Evolutionary conservation across 225 moss, liverwort and hornwort species (phyloP), one percentile per base, ranked within the genome.

Genomic region (Straminergon stramineum): DNA sequence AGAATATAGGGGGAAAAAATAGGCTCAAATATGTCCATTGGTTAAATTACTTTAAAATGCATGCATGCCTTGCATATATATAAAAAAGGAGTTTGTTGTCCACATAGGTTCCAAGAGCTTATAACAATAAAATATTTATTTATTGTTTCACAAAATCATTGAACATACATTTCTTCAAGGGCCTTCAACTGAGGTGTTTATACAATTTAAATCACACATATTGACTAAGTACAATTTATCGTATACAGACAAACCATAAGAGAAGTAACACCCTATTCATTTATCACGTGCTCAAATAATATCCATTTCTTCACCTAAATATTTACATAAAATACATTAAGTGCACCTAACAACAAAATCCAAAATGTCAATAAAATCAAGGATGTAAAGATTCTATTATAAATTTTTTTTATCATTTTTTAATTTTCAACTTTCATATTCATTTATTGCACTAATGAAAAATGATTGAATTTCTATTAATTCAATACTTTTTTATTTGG

Each of bases 1-100:
- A n/a, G 0, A 75, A 32, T 7, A 12, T 51, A 17, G 7, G 6
- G 2, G 6, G 31, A 5, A 1, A 18, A 10, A 31, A 75, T 11
- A 48, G 11, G 2, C 19, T 31, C 19, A 48, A 45, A 43, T 48
- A 74, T 17, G 6, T 45, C 10, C 1, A 0, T 0, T 30, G 4
- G 7, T 75, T 32, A 7, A 75, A 51, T 75, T 75, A 76, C 5
- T 76, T 21, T 4, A 76, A 45, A 32, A 52, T 52, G 13, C 32
- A 20, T 0, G 52, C 20, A 32, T 32, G 7, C 7, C 7, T 76
- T 7, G 13, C 2, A 52, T 13, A 34, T 11, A 30, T 28, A 16
- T 2, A 37, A 0, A 39, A 4, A 19, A 32, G 7, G 17, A 32
- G 5, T 34, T 52, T 34, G 4, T 30, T 30, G 1, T 2, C 18